Conservation (phyloP, 768 basidiomycete species). For the Tricholoma matsutake region DNA sequence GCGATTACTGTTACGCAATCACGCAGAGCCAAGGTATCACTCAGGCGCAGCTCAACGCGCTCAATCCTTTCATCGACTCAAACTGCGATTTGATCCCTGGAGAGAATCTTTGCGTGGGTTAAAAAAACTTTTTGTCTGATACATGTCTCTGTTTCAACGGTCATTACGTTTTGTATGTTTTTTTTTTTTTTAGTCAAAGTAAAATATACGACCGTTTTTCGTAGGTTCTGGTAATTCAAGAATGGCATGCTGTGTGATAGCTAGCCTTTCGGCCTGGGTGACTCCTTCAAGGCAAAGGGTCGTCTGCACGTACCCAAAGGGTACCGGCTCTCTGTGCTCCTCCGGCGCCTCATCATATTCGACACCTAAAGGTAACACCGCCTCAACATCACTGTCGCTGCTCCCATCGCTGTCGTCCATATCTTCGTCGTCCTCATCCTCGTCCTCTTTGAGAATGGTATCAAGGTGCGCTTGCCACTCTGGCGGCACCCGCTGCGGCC, state of each 20-base stretch:
- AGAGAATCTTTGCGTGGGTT: slow-evolving; percentile 4
- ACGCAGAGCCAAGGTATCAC: slow-evolving; percentile 3
- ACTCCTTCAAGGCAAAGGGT: slow-evolving; percentile 4
- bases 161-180: too few relatives aligned
- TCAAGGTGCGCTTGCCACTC: slow-evolving; percentile 5
- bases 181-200: slow-evolving; percentile 4
- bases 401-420: neutral
- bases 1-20: neutral
- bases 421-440: neutral
- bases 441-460: neutral
- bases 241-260: slow-evolving; percentile 2
- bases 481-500: neutral
- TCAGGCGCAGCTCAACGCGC: neutral
- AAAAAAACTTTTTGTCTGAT: neutral
- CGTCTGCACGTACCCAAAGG: slow-evolving; percentile 5
- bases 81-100: slow-evolving; percentile 3
- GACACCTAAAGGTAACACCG: neutral
- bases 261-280: neutral
- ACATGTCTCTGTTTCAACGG: too few relatives aligned
- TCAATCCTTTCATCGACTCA: slow-evolving; percentile 5
- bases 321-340: slow-evolving; percentile 5
- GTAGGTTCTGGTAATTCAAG: neutral
- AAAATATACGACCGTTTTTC: slow-evolving; percentile 5
- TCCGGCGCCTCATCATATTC: slow-evolving; percentile 8
- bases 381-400: neutral